A percentile compares a stretch with the other conserved stretches of the same genome.
Conservation (phyloP, 768 basidiomycete species). For the Agrocybe pediades region DNA sequence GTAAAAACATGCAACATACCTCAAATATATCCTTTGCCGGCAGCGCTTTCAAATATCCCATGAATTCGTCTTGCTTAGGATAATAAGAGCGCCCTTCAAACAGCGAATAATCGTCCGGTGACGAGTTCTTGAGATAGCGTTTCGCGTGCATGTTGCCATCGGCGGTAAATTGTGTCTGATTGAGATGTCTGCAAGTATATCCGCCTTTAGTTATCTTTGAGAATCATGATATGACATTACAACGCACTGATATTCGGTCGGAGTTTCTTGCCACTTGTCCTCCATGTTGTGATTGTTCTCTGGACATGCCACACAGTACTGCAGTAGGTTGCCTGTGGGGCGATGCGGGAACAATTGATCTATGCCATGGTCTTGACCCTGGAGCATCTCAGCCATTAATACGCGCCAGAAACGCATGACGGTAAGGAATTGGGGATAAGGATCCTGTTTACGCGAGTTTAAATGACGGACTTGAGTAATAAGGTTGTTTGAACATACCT, state of each 20-base stretch:
- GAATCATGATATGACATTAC: too few species aligned
- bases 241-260: too few species aligned
- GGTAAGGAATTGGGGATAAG: constrained; percentile 19
- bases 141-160: constrained; percentile 27
- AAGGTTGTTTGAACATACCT: constrained; percentile 12
- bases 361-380: constrained; percentile 26
- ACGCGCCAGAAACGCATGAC: constrained; percentile 23
- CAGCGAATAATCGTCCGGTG: constrained; percentile 21
- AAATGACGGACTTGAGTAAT: background rate
- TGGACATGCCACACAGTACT: constrained; percentile 23
- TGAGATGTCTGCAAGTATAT: constrained; percentile 24
- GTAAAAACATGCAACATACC: too few species aligned
- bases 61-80: constrained; percentile 13
- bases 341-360: constrained; percentile 16
- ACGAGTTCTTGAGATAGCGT: constrained; percentile 22
- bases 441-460: constrained; percentile 16
- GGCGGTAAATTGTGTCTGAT: constrained; percentile 18
- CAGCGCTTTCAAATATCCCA: constrained; percentile 9
- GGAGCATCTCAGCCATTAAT: constrained; percentile 12
- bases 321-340: constrained; percentile 11
- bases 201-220: too few species aligned
- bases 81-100: constrained; percentile 20
- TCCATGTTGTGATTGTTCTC: constrained; percentile 20
- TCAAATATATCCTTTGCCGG: background rate
- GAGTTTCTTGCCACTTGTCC: constrained; percentile 10